These are phyloP conservation scores for Leucocoprinus sp. DNA, from an alignment of 768 basidiomycete species.

Conservation along the genomic window DNA sequence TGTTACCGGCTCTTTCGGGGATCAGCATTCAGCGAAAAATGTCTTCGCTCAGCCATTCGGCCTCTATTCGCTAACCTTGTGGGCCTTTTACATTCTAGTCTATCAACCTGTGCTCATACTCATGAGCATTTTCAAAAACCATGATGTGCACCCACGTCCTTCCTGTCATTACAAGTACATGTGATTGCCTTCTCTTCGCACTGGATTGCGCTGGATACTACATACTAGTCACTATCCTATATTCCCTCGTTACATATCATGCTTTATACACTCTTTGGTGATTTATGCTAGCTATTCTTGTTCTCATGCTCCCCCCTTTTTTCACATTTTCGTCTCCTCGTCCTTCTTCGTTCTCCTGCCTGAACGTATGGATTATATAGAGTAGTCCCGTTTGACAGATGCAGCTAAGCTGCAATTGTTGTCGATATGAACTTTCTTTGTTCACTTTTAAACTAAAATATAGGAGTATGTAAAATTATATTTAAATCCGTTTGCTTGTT, in stretches of 20 bases:
- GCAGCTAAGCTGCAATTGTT: not conserved
- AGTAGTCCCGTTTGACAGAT: not conserved
- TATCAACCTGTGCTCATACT: slow-evolving; percentile 7
- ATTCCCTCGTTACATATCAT: not conserved
- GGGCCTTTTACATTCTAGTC: slow-evolving; percentile 6
- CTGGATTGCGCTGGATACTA: slow-evolving; percentile 1
- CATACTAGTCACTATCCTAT: slow-evolving; percentile 1
- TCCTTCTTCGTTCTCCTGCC: not conserved
- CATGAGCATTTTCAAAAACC: slow-evolving; percentile 3
- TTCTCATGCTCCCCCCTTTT: not conserved
- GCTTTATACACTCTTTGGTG: slow-evolving; percentile 1
- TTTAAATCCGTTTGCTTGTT: too few relatives aligned
- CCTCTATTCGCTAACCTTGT: slow-evolving; percentile 8
- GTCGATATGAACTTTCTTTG: not conserved
- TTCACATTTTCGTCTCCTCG: slow-evolving; percentile 6
- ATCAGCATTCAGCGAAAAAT: slow-evolving; percentile 3
- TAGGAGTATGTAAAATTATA: slow-evolving; percentile 1
- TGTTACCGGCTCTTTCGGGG: slow-evolving; percentile 1
- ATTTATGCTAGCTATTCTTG: slow-evolving; percentile 10
- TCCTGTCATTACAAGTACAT: slow-evolving; percentile 12
- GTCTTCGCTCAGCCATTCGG: not conserved
- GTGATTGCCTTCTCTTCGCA: slow-evolving; percentile 4
- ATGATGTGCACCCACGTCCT: slow-evolving; percentile 9
- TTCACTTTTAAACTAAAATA: too few relatives aligned
- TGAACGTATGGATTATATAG: not conserved